Conservation (phyloP, 2,329 filamentous ascomycete genomes). For the Gyromitra esculenta region DNA sequence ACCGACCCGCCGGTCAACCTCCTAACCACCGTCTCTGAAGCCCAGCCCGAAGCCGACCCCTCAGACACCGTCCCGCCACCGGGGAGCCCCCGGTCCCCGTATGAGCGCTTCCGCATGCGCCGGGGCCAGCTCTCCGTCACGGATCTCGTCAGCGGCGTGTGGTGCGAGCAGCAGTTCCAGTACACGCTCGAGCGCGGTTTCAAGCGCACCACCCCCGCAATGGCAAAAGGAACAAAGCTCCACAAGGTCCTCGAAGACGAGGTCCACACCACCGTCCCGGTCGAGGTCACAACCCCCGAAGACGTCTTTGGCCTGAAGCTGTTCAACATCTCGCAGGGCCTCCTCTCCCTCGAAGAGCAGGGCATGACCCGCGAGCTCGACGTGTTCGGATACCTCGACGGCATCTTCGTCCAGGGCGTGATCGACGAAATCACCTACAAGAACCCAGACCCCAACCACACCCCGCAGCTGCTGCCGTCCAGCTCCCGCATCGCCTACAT, state of each 20-base stretch:
- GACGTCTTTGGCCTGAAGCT: conserved; percentile 83
- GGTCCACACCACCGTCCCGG: conserved; percentile 78
- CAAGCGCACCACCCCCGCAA: conserved; percentile 79
- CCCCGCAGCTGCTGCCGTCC: neutral
- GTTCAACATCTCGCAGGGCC: conserved; percentile 90
- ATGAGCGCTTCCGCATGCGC: conserved; percentile 56
- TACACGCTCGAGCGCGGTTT: conserved; percentile 82
- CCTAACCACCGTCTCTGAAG: neutral
- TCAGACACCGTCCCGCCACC: conserved; percentile 5
- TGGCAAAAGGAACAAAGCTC: conserved; percentile 81
- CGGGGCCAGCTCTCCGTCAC: conserved; percentile 85
- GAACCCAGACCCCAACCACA: conserved; percentile 57
- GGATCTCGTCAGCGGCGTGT: conserved; percentile 86
- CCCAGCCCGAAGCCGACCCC: conserved; percentile 15
- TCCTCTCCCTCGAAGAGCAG: conserved; percentile 76
- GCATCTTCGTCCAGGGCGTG: conserved; percentile 84
- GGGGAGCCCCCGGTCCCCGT: conserved; percentile 44
- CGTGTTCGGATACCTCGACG: conserved; percentile 85
- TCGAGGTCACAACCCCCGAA: conserved; percentile 75
- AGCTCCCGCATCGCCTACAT: conserved; percentile 69
- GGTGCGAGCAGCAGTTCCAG: conserved; percentile 95
- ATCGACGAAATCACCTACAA: conserved; percentile 86
- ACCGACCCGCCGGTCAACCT: neutral
- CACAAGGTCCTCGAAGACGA: conserved; percentile 87
- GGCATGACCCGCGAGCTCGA: conserved; percentile 80